Base-by-base conservation (phyloP, 2,329 filamentous ascomycete genomes). In the Claviceps humidiphila region DNA sequence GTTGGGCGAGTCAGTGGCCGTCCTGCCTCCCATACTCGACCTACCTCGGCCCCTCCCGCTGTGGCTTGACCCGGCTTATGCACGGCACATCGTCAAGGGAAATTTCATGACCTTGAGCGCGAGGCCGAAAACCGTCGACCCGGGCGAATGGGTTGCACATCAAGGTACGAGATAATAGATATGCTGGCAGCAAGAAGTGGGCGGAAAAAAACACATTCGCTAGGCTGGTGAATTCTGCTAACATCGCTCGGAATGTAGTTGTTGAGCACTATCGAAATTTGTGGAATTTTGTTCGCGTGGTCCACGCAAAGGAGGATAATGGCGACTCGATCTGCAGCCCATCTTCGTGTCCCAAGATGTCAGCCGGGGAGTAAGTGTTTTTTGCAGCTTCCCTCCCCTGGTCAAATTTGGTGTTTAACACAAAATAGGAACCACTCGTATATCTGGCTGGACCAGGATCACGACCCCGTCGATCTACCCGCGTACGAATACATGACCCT, bases 31-130 rank as follows among this genome's bases (percentile, higher is more conserved):
- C 6, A 47, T 14, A 9, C 37, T 53, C 30, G 50, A 39, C 13
- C 37, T 51, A 55, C 83, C 84, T 54, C 76, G 79, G 41, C 78
- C 80, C 34, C 73, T 82, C 54, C 87, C 87, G n/a, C 72, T 87
- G 55, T 89, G 87, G 81, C 80, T 89, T 62, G 84, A 87, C 62
- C 76, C 84, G 51, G 72, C 80, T 56, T 85, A 87, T 65, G 84
- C 85, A 51, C 87, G 84, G 64, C 82, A 95, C 63, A 95, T 95
- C 58, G 90, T 96, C 64, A 94, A 91, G 73, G 91, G 91, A 54
- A 97, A 96, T 72, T 96, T 96, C 66, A 88, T 95, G 84, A 96
- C 91, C 13, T 72, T 97, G 55, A 94, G 90, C 61, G 89, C 89
- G 47, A 85, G 90, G 64, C 91, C 91, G n/a, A 90, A 91, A 72